phyloP scores from a whole-genome alignment of 2,329 filamentous ascomycete genomes.

The Dryadomyces quercivorus region DNA sequence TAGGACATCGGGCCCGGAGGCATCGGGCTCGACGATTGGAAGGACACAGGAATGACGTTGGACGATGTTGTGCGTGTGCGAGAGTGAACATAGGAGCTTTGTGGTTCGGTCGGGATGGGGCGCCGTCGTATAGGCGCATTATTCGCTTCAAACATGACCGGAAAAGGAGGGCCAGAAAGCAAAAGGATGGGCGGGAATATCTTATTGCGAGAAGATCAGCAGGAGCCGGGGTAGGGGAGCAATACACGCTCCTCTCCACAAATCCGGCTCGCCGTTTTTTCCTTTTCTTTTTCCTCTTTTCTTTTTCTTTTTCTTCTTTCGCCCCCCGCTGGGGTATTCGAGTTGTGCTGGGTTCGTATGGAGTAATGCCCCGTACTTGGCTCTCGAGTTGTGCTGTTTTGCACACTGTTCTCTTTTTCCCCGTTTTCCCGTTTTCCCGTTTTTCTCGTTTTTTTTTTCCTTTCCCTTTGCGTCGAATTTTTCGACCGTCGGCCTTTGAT shows the following conservation, averaged over 20 bases:
- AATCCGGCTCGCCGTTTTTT: background rate
- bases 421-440: background rate
- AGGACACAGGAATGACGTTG: slow-evolving; percentile 33
- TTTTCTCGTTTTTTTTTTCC: background rate
- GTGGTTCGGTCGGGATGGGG: slow-evolving; percentile 21
- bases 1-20: slow-evolving; percentile 10
- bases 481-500: too few relatives aligned
- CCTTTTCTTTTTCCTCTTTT: background rate
- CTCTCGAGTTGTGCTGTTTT: background rate
- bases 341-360: too few relatives aligned
- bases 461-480: too few relatives aligned
- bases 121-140: slow-evolving; percentile 17
- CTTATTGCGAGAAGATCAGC: background rate
- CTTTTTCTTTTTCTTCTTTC: background rate
- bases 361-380: too few relatives aligned
- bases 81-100: slow-evolving; percentile 43
- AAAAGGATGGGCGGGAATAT: background rate
- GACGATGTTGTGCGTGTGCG: slow-evolving; percentile 45
- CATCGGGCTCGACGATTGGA: slow-evolving; percentile 21
- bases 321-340: too few relatives aligned
- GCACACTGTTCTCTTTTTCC: background rate
- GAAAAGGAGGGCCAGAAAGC: background rate
- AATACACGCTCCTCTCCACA: background rate
- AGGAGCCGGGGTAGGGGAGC: background rate
- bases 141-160: slow-evolving; percentile 20